These are phyloP conservation scores for Aegilops umbellulata DNA, from an alignment of 176 grass and related monocot species.

Conservation along the genomic window DNA sequence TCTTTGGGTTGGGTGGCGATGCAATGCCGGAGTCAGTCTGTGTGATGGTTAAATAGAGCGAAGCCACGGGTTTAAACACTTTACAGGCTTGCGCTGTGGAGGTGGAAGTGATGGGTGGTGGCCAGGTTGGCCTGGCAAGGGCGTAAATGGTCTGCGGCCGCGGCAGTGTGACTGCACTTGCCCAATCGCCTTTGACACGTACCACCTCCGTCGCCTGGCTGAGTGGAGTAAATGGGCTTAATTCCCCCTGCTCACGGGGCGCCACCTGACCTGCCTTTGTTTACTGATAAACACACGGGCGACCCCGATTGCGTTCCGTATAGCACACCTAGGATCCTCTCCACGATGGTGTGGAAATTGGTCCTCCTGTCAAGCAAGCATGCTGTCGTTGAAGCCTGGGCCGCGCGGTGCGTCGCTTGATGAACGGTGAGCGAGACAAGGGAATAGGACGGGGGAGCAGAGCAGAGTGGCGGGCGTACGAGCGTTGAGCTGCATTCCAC, in stretches of 20 bases:
- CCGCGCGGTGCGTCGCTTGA: background rate
- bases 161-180: background rate
- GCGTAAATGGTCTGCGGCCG: background rate
- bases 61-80: background rate
- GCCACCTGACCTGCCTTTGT: background rate
- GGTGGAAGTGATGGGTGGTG: background rate
- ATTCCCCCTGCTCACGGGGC: background rate
- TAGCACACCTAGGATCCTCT: background rate
- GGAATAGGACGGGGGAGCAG: background rate
- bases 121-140: constrained; percentile 35
- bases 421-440: background rate
- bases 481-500: constrained; percentile 35
- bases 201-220: background rate
- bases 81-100: background rate
- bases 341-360: background rate
- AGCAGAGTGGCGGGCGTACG: background rate
- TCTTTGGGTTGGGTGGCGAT: background rate
- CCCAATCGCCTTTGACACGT: constrained; percentile 6
- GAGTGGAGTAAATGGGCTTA: background rate
- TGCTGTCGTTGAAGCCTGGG: background rate
- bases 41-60: constrained; percentile 37
- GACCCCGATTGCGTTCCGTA: no score
- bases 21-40: background rate
- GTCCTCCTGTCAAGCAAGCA: background rate
- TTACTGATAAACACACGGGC: background rate